Evolutionary conservation across 371 early-diverging fungal genomes (phyloP).

Genomic region (Nosema muscidifuracis): DNA sequence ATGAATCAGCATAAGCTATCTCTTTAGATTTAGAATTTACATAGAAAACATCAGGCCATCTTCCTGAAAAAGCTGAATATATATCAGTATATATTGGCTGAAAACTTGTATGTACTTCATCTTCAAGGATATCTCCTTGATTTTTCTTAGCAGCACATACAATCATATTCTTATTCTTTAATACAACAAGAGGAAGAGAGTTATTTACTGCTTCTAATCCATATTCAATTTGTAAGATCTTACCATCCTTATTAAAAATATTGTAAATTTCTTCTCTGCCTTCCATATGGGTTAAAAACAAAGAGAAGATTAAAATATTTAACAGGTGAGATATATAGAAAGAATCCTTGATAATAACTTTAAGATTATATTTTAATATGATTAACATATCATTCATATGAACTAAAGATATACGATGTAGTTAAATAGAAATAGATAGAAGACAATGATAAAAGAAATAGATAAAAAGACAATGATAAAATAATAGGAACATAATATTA

Average conservation of each 20-base stretch:
- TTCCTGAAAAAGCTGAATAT: slow-evolving; percentile 55
- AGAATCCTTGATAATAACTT: too few relatives aligned
- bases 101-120: slow-evolving; percentile 37
- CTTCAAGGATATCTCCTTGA: slow-evolving; percentile 47
- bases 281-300: slow-evolving; percentile 35
- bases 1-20: slow-evolving; percentile 30
- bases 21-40: slow-evolving; percentile 39
- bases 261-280: slow-evolving; percentile 48
- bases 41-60: slow-evolving; percentile 52
- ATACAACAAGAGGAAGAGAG: slow-evolving; percentile 51
- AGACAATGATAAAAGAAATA: too few relatives aligned
- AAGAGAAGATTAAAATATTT: neutral
- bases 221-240: slow-evolving; percentile 62
- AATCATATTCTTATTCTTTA: slow-evolving; percentile 42
- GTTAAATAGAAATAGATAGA: too few relatives aligned
- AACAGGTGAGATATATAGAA: too few relatives aligned
- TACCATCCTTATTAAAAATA: slow-evolving; percentile 62
- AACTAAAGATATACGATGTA: too few relatives aligned
- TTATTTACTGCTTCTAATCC: slow-evolving; percentile 62
- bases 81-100: slow-evolving; percentile 37
- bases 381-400: too few relatives aligned
- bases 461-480: too few relatives aligned
- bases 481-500: too few relatives aligned
- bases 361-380: too few relatives aligned
- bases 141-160: slow-evolving; percentile 55